Evolutionary conservation across 148 eudicot species (phyloP).

Genomic region (Euryodendron excelsum): DNA sequence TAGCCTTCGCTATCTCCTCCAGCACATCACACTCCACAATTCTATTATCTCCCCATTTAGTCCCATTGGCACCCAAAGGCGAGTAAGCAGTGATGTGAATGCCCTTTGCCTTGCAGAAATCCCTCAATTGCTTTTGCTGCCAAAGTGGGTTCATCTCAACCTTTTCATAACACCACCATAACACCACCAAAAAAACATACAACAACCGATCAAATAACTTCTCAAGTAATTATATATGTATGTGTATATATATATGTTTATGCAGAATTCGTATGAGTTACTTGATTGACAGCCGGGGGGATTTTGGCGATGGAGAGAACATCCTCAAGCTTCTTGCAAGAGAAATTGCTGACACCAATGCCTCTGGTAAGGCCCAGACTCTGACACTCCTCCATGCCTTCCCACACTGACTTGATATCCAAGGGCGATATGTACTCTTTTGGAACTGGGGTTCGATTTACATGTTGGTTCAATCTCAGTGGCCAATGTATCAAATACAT

Average conservation of each 20-base stretch:
- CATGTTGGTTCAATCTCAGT: conserved; percentile 37
- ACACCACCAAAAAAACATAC: background rate
- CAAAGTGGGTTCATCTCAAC: conserved; percentile 82
- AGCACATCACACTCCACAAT: conserved; percentile 54
- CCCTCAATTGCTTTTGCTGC: conserved; percentile 70
- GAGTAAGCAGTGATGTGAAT: conserved; percentile 68
- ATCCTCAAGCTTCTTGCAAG: conserved; percentile 43
- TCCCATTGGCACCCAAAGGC: conserved; percentile 73
- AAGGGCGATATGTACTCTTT: conserved; percentile 44
- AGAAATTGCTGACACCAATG: conserved; percentile 83
- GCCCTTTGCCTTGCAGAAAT: conserved; percentile 53
- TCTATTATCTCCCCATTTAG: conserved; percentile 66
- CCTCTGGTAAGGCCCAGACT: conserved; percentile 63
- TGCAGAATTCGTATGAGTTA: no score
- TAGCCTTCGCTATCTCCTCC: conserved; percentile 61
- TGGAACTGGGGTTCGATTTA: conserved; percentile 36
- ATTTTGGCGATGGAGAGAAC: conserved; percentile 57
- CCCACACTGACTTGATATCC: conserved; percentile 61
- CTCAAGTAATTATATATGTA: no score
- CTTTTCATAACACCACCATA: conserved; percentile 27
- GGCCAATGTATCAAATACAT: conserved; percentile 72
- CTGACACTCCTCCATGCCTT: conserved; percentile 70
- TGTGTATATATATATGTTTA: no score
- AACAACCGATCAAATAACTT: background rate
- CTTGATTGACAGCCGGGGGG: conserved; percentile 82